A percentile compares a stretch with the other conserved stretches of the same genome.
phyloP scores from a whole-genome alignment of 176 grass and related monocot genomes.

The Rhynchospora pubera region DNA sequence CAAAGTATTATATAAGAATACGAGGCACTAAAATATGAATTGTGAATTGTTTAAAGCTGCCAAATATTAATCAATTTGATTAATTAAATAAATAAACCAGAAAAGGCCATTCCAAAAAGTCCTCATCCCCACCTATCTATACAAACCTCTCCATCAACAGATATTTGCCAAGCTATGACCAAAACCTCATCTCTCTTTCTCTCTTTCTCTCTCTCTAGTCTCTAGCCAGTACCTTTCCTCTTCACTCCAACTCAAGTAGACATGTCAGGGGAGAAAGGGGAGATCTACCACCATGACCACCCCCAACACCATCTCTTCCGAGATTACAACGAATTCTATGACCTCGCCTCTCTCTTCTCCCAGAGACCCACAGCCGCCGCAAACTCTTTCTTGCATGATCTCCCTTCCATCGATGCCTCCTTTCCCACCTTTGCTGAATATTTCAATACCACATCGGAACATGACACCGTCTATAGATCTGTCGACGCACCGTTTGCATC shows the following conservation, averaged over 20 bases:
- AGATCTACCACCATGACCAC: constrained; percentile 6
- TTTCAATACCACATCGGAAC: constrained; percentile 26
- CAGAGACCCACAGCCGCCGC: constrained; percentile 24
- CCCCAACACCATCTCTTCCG: background rate
- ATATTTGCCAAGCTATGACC: constrained; percentile 2
- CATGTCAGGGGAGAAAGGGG: constrained; percentile 35
- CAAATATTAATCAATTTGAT: background rate
- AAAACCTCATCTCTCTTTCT: constrained; percentile 4
- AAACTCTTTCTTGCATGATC: constrained; percentile 22
- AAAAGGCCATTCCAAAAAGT: constrained; percentile 23
- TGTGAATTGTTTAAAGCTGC: background rate
- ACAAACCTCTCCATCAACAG: constrained; percentile 16
- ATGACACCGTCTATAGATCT: constrained; percentile 39
- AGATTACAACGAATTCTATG: constrained; percentile 38
- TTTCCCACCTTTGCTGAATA: constrained; percentile 7
- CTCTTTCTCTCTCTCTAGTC: constrained; percentile 9
- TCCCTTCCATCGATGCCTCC: background rate
- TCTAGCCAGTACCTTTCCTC: constrained; percentile 25
- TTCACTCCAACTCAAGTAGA: constrained; percentile 4
- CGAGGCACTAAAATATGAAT: background rate
- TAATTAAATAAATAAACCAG: constrained; percentile 12
- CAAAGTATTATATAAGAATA: background rate
- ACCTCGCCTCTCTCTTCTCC: constrained; percentile 61
- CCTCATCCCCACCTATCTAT: constrained; percentile 21
- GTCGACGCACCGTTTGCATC: background rate